A percentile compares a stretch with the other conserved stretches of the same genome.
phyloP scores from a whole-genome alignment of 352 stramenopile species.

The Pythium aristosporum region DNA sequence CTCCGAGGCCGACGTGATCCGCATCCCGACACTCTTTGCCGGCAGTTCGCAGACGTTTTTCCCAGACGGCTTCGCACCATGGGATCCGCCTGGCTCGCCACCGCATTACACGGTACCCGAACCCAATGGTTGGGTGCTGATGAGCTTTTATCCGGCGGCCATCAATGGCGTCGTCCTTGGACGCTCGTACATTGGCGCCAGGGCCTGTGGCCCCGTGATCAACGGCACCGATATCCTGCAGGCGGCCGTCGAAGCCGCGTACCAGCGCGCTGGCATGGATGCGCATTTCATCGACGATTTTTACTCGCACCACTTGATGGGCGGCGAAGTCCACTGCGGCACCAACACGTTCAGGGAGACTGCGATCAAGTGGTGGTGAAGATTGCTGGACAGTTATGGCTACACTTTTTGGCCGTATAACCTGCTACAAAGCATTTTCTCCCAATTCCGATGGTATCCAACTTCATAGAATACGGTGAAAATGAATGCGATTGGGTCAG shows the following conservation, averaged over 20 bases:
- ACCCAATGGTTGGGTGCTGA: background rate
- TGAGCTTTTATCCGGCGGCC: conserved; percentile 11
- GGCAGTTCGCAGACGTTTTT: background rate
- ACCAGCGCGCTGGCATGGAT: conserved; percentile 15
- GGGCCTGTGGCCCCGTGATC: conserved; percentile 8
- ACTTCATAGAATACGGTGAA: background rate
- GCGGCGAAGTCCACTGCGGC: conserved; percentile 14
- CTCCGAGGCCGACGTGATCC: conserved; percentile 11
- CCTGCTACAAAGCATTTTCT: background rate
- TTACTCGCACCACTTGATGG: conserved; percentile 13
- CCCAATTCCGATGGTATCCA: background rate
- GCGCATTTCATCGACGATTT: conserved; percentile 22
- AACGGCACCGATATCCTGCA: conserved; percentile 19
- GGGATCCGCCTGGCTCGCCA: conserved; percentile 12
- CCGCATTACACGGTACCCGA: conserved; percentile 8
- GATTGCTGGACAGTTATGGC: background rate
- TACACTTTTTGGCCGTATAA: background rate
- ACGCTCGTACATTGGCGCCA: conserved; percentile 10
- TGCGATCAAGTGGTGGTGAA: conserved; percentile 13
- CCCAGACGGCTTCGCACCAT: conserved; percentile 7
- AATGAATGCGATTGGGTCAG: conserved; percentile 3
- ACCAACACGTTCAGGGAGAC: conserved; percentile 16
- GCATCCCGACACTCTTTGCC: conserved; percentile 10
- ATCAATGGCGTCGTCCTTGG: conserved; percentile 15
- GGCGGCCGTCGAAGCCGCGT: conserved; percentile 8